These are phyloP conservation scores for Spergularia marina DNA, from an alignment of 148 eudicot species.

Conservation along the genomic window DNA sequence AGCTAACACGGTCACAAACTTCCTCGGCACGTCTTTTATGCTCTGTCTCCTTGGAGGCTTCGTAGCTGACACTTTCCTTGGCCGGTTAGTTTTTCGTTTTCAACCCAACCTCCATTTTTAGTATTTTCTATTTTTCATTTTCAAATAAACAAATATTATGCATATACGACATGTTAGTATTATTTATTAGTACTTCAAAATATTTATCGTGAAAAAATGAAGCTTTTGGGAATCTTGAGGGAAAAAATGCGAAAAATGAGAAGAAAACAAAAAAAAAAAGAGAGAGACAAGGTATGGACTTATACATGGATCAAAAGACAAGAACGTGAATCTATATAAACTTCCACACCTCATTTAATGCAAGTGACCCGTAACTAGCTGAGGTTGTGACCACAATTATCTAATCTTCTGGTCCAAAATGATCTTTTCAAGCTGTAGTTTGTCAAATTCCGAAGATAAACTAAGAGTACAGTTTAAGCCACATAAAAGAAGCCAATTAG, in stretches of 20 bases:
- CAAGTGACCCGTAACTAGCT: slow-evolving; percentile 4
- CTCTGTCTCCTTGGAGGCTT: slow-evolving; percentile 87
- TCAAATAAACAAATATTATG: not conserved
- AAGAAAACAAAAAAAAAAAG: no score
- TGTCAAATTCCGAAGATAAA: not conserved
- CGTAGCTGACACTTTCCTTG: slow-evolving; percentile 76
- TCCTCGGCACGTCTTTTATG: slow-evolving; percentile 92
- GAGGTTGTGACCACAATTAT: slow-evolving; percentile 4
- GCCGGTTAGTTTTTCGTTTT: slow-evolving; percentile 46
- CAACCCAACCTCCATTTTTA: not conserved
- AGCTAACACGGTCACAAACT: slow-evolving; percentile 84
- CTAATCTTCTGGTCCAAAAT: not conserved
- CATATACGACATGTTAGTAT: no score
- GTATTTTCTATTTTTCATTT: not conserved
- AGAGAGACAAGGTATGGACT: not conserved
- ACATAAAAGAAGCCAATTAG: not conserved
- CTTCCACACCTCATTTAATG: slow-evolving; percentile 10
- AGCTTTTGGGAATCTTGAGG: not conserved
- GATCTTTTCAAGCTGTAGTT: not conserved
- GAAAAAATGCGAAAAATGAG: not conserved
- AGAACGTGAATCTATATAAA: slow-evolving; percentile 16
- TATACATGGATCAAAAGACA: not conserved
- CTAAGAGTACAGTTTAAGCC: not conserved
- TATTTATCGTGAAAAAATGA: no score
- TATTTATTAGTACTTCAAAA: no score